Evolutionary conservation across 495 filamentous ascomycete species (phyloP), one percentile per base, ranked within the genome.

Genomic region (Pseudoneurospora amorphoporcata): DNA sequence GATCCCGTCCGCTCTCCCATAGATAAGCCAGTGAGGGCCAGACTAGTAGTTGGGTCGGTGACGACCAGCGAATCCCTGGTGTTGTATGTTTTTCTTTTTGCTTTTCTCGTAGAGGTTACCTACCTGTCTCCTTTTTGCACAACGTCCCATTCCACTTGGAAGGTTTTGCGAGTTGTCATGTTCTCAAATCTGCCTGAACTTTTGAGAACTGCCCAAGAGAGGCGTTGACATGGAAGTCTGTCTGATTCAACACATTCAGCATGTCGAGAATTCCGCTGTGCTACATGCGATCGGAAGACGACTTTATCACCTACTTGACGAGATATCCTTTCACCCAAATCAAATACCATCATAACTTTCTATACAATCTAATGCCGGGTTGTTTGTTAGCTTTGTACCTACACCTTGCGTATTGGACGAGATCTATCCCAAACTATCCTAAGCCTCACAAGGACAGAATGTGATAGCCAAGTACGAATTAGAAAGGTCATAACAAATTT

Each of bases 1-100:
- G 79, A 82, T 83, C 83, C 84, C 83, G 83, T 85, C 82, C 82
- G 84, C 82, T 85, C 83, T 82, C 80, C 82, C 83, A 77, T 83
- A 81, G 79, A 80, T 77, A 82, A 82, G 76, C 77, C 35, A 37
- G 35, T 37, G 35, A 53, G 19, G n/a, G 47, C 47, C 47, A 61
- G 47, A 61, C 47, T 61, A 83, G 82, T 83, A 84, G 80, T 83
- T 80, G 80, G 79, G 82, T 82, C 78, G 82, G 81, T 82, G 82
- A 84, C 81, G 80, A 84, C 79, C 80, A 80, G 83, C 79, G 82
- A 84, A 84, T 80, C 72, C 83, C 77, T 71, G 81, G 82, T 84
- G 82, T 82, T 82, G 82, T 83, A 84, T 61, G 53, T 61, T 16
- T 61, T 8, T 40, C 5, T 37, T 37, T 37, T 37, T 37, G 3